Base-by-base conservation (phyloP, 352 stramenopile species). In the Phytophthora boehmeriae region DNA sequence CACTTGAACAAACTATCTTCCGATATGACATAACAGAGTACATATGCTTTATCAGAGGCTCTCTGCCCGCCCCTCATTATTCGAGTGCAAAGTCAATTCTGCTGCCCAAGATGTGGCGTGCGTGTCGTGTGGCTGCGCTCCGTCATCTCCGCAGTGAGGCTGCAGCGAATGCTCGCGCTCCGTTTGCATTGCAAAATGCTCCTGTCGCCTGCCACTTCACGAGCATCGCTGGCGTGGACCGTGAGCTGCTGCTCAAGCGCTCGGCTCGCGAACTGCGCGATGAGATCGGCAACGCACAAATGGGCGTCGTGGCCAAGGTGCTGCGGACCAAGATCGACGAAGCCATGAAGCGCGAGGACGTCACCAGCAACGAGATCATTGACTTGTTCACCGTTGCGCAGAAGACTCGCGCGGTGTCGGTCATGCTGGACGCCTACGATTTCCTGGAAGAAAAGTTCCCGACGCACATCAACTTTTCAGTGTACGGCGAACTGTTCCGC, bases 401-500 rank as follows among this genome's bases (percentile, higher is more conserved):
- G 58, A 87, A 87, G 63, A 85, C 74, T 5, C 68, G 68, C 17
- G 66, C 73, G 3, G 46, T 66, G 17, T 47, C 61, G 25, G 74
- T 83, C 52, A 86, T 90, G 76, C 28, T 90, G 36, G 54, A 75
- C 50, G 66, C 75, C 28, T 86, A 85, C 35, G 43, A 58, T 9
- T 86, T 80, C 71, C 54, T 90, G 45, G 60, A 80, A 9, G 19
- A 59, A 9, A 78, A 74, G 6, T 84, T 66, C 38, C 71, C 78
- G 28, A 54, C 71, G 19, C 65, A 78, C 43, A 82, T 90, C 27
- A 68, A 78, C 50, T 87, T 88, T 66, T 46, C 76, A 54, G 82
- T 90, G 51, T 87, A 86, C 50, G 78, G 78, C 42, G 78, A 88
- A 38, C 43, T 88, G 2, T 90, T 86, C 45, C 80, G 80, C 43